These are phyloP conservation scores for Cutaneotrichosporon cutaneum DNA, from an alignment of 1,284 basidiomycete genomes.

Conservation along the genomic window DNA sequence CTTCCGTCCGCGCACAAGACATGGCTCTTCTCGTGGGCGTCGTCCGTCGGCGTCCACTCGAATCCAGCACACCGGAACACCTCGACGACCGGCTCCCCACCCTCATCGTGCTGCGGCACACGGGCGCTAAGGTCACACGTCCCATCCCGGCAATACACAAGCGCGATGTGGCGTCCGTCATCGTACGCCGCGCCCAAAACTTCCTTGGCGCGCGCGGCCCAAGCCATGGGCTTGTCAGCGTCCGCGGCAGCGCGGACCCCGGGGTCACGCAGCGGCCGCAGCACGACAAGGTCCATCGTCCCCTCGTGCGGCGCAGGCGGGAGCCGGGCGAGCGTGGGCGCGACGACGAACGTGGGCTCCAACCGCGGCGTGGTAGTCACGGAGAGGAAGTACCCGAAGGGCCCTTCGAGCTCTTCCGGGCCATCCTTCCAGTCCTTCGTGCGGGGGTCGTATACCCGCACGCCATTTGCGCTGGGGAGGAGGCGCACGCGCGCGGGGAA, in stretches of 20 bases:
- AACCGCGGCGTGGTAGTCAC: constrained; percentile 78
- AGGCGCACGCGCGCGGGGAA: constrained; percentile 65
- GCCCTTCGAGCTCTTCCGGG: constrained; percentile 57
- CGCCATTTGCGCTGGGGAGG: constrained; percentile 24
- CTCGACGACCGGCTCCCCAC: constrained; percentile 74
- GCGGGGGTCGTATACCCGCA: constrained; percentile 61
- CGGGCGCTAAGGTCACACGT: neutral
- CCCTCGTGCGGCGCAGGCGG: constrained; percentile 42
- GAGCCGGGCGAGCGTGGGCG: constrained; percentile 58
- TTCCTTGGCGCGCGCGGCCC: constrained; percentile 48
- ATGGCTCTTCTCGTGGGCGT: constrained; percentile 34
- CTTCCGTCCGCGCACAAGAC: constrained; percentile 72
- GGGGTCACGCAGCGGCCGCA: constrained; percentile 76
- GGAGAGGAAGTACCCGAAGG: constrained; percentile 81
- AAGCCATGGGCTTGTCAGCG: constrained; percentile 37
- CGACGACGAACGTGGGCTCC: constrained; percentile 74
- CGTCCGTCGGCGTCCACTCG: constrained; percentile 73
- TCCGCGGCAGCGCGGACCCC: constrained; percentile 41
- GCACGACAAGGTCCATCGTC: constrained; percentile 72
- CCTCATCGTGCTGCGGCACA: constrained; percentile 57
- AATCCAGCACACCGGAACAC: constrained; percentile 76
- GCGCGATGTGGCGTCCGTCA: constrained; percentile 66
- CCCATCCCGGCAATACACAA: constrained; percentile 57
- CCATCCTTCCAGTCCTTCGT: constrained; percentile 56
- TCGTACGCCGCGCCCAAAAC: constrained; percentile 69